Percentiles rank a stretch among this genome's conserved stretches.
Evolutionary conservation across 2,329 filamentous ascomycete genomes (phyloP).

Genomic region (Colletotrichum phormii): DNA sequence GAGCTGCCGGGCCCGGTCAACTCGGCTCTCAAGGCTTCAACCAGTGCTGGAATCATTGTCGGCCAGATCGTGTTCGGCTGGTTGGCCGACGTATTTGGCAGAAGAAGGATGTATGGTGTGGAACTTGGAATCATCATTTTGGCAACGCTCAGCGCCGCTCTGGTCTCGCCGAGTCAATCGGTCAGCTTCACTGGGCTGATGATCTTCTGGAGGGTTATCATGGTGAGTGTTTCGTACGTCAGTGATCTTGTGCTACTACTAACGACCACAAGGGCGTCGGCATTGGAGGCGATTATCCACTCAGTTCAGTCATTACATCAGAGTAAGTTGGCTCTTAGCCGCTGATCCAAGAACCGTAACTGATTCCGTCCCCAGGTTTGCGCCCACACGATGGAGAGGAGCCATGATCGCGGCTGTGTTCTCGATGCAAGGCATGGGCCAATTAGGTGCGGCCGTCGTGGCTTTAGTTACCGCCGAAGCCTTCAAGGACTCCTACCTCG

Average conservation of each 20-base stretch:
- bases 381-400: constrained; percentile 83
- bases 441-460: constrained; percentile 77
- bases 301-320: constrained; percentile 83
- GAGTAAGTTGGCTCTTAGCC: constrained; percentile 59
- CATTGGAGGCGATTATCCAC: constrained; percentile 85
- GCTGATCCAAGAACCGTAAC: constrained; percentile 34
- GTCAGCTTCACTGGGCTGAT: constrained; percentile 71
- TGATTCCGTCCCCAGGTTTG: constrained; percentile 65
- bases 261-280: constrained; percentile 66
- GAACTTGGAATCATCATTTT: constrained; percentile 80
- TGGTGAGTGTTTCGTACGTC: constrained; percentile 55
- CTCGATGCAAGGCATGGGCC: constrained; percentile 87
- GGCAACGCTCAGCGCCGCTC: constrained; percentile 74
- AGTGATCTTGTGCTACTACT: background rate
- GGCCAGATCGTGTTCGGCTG: constrained; percentile 83
- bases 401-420: constrained; percentile 88
- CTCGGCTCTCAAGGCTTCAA: constrained; percentile 84
- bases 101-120: constrained; percentile 85
- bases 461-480: constrained; percentile 75
- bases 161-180: constrained; percentile 70
- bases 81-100: constrained; percentile 80
- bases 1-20: constrained; percentile 73
- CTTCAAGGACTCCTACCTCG: constrained; percentile 66
- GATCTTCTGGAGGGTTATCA: constrained; percentile 81
- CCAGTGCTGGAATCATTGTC: constrained; percentile 81